These are phyloP conservation scores for Hypholoma fasciculare DNA, from an alignment of 768 basidiomycete species.

Conservation along the genomic window DNA sequence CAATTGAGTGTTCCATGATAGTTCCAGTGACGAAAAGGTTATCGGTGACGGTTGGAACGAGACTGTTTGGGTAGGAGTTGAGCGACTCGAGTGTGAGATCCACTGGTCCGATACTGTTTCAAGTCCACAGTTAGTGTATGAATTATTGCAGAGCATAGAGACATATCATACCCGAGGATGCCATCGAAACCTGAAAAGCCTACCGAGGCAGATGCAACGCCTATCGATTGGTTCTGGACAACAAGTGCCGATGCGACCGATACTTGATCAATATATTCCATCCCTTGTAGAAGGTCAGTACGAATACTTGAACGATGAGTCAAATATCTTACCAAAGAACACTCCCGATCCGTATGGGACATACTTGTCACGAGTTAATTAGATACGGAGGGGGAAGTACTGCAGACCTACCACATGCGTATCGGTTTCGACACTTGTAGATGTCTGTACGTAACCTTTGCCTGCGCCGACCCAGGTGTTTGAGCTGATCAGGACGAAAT, in stretches of 20 bases:
- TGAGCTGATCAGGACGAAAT: slow-evolving; percentile 36
- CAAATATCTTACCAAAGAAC: slow-evolving; percentile 44
- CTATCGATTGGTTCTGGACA: slow-evolving; percentile 59
- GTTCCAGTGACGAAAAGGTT: slow-evolving; percentile 43
- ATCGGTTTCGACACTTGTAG: slow-evolving; percentile 42
- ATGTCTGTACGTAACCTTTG: slow-evolving; percentile 39
- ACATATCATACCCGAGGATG: slow-evolving; percentile 12
- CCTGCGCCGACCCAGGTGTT: slow-evolving; percentile 72
- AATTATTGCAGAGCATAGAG: not conserved
- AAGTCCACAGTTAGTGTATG: too few species aligned
- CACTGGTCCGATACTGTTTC: slow-evolving; percentile 12
- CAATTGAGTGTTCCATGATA: slow-evolving; percentile 40
- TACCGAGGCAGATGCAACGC: slow-evolving; percentile 43
- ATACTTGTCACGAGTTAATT: slow-evolving; percentile 26
- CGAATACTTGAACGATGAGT: not conserved
- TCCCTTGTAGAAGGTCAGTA: not conserved
- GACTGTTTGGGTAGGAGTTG: not conserved
- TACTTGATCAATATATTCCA: slow-evolving; percentile 42
- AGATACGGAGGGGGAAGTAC: not conserved
- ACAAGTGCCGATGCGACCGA: slow-evolving; percentile 45
- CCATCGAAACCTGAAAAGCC: slow-evolving; percentile 55
- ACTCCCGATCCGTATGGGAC: slow-evolving; percentile 60
- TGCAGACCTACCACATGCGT: slow-evolving; percentile 38
- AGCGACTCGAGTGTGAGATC: slow-evolving; percentile 5
- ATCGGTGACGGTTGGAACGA: slow-evolving; percentile 57